A percentile compares a stretch with the other conserved stretches of the same genome.
phyloP scores from a whole-genome alignment of 345 rosid genomes.

The Trapa bicornis region DNA sequence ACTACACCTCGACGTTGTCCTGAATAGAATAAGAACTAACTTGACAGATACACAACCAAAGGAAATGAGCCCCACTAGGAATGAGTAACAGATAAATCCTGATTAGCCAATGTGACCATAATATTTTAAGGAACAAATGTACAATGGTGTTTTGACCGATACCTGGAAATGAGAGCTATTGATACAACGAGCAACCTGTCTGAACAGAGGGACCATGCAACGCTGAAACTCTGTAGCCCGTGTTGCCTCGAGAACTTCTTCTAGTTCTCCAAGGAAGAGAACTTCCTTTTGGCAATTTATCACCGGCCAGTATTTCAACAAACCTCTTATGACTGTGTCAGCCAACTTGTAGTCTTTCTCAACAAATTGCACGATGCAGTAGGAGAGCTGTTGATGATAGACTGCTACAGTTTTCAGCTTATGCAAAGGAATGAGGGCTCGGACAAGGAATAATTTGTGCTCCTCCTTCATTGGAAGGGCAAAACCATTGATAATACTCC shows the following conservation, averaged over 20 bases:
- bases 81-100: background rate
- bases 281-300: constrained; percentile 42
- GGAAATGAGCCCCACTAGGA: background rate
- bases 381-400: constrained; percentile 40
- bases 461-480: constrained; percentile 46
- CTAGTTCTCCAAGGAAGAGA: constrained; percentile 44
- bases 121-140: too few species aligned
- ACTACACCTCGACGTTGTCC: background rate
- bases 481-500: constrained; percentile 43
- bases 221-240: constrained; percentile 38
- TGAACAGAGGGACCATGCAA: constrained; percentile 37
- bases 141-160: background rate
- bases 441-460: constrained; percentile 36
- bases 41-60: background rate
- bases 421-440: constrained; percentile 41
- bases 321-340: constrained; percentile 36
- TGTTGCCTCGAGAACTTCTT: constrained; percentile 38
- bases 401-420: constrained; percentile 25
- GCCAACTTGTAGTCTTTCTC: constrained; percentile 43
- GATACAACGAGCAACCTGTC: constrained; percentile 40
- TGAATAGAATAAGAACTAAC: background rate
- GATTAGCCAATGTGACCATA: background rate
- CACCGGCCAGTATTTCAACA: constrained; percentile 40
- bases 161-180: constrained; percentile 46
- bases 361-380: constrained; percentile 36